A percentile compares a stretch with the other conserved stretches of the same genome.
These are phyloP conservation scores for Termitomyces sp. DNA, from an alignment of 768 basidiomycete species.

Conservation along the genomic window DNA sequence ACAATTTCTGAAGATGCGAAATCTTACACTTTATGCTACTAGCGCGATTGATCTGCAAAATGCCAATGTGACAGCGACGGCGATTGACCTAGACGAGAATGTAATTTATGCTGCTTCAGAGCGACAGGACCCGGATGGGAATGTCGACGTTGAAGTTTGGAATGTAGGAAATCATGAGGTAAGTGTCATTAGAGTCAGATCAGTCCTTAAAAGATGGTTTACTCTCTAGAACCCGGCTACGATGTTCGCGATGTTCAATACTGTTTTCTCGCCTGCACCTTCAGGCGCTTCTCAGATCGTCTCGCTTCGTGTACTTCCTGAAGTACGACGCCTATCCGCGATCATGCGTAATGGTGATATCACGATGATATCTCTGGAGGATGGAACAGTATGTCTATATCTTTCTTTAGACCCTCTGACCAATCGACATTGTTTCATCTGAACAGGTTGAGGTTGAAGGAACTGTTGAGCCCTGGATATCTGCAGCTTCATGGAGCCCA, in stretches of 20 bases:
- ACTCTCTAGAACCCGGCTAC: constrained; percentile 12
- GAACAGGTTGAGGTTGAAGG: constrained; percentile 76
- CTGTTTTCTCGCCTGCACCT: constrained; percentile 21
- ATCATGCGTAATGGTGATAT: constrained; percentile 83
- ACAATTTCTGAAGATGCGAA: constrained; percentile 40
- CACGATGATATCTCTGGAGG: constrained; percentile 52
- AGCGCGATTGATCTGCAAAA: constrained; percentile 20
- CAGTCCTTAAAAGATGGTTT: constrained; percentile 7
- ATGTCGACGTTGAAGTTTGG: constrained; percentile 58
- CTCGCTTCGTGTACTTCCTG: constrained; percentile 64
- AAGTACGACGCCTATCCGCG: constrained; percentile 58
- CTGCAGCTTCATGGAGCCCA: constrained; percentile 84
- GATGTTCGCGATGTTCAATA: constrained; percentile 31
- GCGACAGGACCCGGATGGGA: constrained; percentile 34
- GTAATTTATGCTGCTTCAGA: constrained; percentile 56
- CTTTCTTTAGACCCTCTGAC: constrained; percentile 9
- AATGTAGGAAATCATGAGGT: constrained; percentile 24
- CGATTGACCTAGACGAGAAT: constrained; percentile 63
- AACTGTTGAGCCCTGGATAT: constrained; percentile 78
- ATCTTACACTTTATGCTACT: constrained; percentile 40
- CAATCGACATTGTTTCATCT: constrained; percentile 2
- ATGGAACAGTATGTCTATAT: constrained; percentile 33
- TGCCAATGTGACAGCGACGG: constrained; percentile 36
- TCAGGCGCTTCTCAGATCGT: constrained; percentile 39
- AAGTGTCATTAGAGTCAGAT: background rate